Base-by-base conservation (phyloP, 768 basidiomycete species). In the Termitomyces heimii region DNA sequence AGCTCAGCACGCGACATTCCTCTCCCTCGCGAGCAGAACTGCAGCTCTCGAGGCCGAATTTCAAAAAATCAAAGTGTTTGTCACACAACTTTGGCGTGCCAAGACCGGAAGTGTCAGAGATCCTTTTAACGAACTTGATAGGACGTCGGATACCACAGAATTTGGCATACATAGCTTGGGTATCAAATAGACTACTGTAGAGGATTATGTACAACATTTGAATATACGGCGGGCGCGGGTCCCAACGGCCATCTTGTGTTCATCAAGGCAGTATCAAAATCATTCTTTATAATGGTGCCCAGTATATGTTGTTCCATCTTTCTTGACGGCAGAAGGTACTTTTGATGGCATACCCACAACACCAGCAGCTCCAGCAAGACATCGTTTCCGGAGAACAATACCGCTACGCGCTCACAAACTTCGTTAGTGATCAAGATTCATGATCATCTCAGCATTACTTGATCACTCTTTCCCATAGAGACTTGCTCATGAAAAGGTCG, bases 401-500 rank as follows among this genome's bases (percentile, higher is more conserved):
- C 66, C 83, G 88, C 57, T 92, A 92, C 72, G 91, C 89, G 5
- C 75, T 93, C 63, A 83, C 86, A 26, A 91, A 93, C 69, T 93
- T 93, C 64, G 90, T 85, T 61, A 62, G 84, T 35, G 28, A 53
- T 42, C 4, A 14, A n/a, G 39, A n/a, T n/a, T n/a, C n/a, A n/a
- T 18, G 31, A 47, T 34, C 48, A n/a, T 29, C 37, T 13, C n/a
- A 39, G 20, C 13, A 24, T 32, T 7, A 18, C 28, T 37, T 35
- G 26, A 45, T 35, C 24, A 42, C 44, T 43, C n/a, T 24, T 32
- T 29, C 32, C 31, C 24, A 22, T 39, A 90, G 90, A 82, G 89
- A 54, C 88, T 92, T 67, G 91, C 91, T 29, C 91, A 93, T 75
- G 86, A 92, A 70, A 92, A 89, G 70, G 91, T 93, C 62, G 91